Evolutionary conservation across 2,329 filamentous ascomycete species (phyloP).

Genomic region (Botrytis tulipae): DNA sequence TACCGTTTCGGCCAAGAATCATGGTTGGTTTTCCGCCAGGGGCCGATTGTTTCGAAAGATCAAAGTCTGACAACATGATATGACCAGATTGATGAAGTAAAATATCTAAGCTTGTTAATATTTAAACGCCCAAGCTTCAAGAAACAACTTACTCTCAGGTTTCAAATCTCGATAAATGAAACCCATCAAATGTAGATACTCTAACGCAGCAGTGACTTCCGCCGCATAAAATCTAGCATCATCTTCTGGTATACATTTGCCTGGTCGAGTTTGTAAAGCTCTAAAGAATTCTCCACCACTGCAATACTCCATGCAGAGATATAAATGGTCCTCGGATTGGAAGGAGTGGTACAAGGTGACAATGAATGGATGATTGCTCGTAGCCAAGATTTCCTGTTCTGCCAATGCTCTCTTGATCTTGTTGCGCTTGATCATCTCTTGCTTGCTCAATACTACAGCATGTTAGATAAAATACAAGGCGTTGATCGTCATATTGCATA

Average conservation of each 20-base stretch:
- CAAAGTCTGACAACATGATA: conserved; percentile 99
- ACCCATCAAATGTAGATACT: conserved; percentile 97
- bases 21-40: conserved; percentile 94
- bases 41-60: conserved; percentile 96
- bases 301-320: conserved; percentile 99
- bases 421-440: conserved; percentile 99
- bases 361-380: conserved; percentile 98
- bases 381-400: conserved; percentile 96
- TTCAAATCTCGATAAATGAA: conserved; percentile 99
- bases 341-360: conserved; percentile 98
- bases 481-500: conserved; percentile 44
- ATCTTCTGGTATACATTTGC: conserved; percentile 96
- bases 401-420: conserved; percentile 98
- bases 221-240: conserved; percentile 96
- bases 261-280: conserved; percentile 90
- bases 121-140: conserved; percentile 23
- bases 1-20: conserved; percentile 84
- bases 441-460: conserved; percentile 86
- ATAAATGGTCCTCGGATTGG: conserved; percentile 97
- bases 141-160: conserved; percentile 76
- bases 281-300: conserved; percentile 98
- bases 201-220: conserved; percentile 92
- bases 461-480: conserved; percentile 24
- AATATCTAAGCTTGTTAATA: conserved; percentile 67
- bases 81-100: conserved; percentile 98